phyloP scores from a whole-genome alignment of 768 basidiomycete genomes.

The Dictyophora rubrovolvata region DNA sequence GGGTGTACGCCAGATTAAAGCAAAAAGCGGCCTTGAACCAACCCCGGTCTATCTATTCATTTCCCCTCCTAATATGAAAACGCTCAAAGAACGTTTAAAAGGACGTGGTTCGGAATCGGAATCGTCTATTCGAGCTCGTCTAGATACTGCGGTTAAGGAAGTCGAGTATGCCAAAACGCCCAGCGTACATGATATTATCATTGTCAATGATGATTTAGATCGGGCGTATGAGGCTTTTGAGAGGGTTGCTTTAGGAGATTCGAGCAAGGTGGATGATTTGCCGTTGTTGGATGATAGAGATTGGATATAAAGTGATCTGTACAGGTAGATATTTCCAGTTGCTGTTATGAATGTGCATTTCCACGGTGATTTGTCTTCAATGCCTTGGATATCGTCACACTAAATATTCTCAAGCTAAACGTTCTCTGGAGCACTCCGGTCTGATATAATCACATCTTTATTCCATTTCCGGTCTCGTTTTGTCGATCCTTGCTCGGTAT shows the following conservation, averaged over 20 bases:
- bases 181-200: constrained; percentile 66
- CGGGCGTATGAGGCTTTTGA: constrained; percentile 72
- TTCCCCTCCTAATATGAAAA: constrained; percentile 72
- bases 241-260: constrained; percentile 63
- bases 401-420: too few species aligned
- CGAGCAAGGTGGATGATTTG: constrained; percentile 47
- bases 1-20: constrained; percentile 90
- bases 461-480: too few species aligned
- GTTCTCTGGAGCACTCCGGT: too few species aligned
- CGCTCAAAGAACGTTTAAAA: constrained; percentile 58
- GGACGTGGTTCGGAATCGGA: constrained; percentile 80
- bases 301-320: too few species aligned
- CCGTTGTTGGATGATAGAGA: constrained; percentile 35
- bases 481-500: too few species aligned
- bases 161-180: constrained; percentile 74
- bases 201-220: constrained; percentile 87
- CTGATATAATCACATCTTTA: too few species aligned
- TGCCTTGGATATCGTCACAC: too few species aligned
- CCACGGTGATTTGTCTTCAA: too few species aligned
- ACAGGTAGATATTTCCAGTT: too few species aligned
- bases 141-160: constrained; percentile 70
- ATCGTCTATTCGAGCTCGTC: constrained; percentile 58
- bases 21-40: constrained; percentile 61
- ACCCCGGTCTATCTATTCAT: constrained; percentile 71
- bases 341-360: too few species aligned